Percentiles rank a stretch among this genome's conserved stretches.
These are phyloP conservation scores for Globisporangium apiculatum DNA, from an alignment of 352 stramenopile genomes.

Conservation along the genomic window DNA sequence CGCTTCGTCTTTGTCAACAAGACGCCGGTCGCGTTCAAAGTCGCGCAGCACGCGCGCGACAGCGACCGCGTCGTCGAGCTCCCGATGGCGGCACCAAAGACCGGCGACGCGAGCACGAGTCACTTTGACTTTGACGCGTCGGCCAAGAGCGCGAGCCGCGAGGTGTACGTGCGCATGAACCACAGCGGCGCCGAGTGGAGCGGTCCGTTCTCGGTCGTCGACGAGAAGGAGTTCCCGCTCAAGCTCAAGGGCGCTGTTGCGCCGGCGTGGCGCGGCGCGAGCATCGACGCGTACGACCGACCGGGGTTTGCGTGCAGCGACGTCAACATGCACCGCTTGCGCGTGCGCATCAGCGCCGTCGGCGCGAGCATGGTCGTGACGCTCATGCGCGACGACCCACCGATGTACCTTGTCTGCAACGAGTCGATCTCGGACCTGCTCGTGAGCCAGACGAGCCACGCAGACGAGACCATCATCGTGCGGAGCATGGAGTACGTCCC, in stretches of 20 bases:
- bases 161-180: slow-evolving; percentile 73
- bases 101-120: slow-evolving; percentile 24
- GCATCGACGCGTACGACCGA: slow-evolving; percentile 24
- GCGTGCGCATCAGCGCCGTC: slow-evolving; percentile 69
- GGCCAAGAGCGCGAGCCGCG: slow-evolving; percentile 40
- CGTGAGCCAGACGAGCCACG: slow-evolving; percentile 62
- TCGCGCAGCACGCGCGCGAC: slow-evolving; percentile 59
- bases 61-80: slow-evolving; percentile 66
- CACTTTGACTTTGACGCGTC: slow-evolving; percentile 71
- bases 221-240: slow-evolving; percentile 84
- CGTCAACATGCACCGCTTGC: slow-evolving; percentile 55
- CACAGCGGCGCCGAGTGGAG: slow-evolving; percentile 74
- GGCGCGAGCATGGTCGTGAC: slow-evolving; percentile 79
- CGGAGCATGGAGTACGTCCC: slow-evolving; percentile 64
- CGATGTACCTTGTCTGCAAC: slow-evolving; percentile 85
- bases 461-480: slow-evolving; percentile 56
- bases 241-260: slow-evolving; percentile 58
- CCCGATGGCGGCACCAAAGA: slow-evolving; percentile 23
- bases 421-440: slow-evolving; percentile 69
- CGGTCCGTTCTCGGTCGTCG: slow-evolving; percentile 66
- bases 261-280: slow-evolving; percentile 37
- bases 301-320: slow-evolving; percentile 37
- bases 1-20: slow-evolving; percentile 88
- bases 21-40: slow-evolving; percentile 61
- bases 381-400: slow-evolving; percentile 62